phyloP scores from a whole-genome alignment of 2,329 filamentous ascomycete genomes.

The Ascochyta rabiei region DNA sequence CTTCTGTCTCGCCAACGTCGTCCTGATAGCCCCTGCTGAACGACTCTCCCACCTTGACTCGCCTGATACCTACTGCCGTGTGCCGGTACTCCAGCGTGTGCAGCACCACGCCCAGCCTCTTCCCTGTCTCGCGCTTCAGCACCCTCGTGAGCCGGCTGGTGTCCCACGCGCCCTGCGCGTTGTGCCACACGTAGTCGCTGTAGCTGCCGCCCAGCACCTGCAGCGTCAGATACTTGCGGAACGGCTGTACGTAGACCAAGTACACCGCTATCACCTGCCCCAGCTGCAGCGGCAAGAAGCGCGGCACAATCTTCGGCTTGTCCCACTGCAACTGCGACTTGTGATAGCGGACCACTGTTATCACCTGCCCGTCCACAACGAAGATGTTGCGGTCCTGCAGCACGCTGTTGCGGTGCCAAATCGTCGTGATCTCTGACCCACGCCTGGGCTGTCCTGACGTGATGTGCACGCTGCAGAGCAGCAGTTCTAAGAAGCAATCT shows the following conservation, averaged over 20 bases:
- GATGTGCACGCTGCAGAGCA: background rate
- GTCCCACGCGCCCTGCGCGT: background rate
- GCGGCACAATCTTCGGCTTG: too few species aligned
- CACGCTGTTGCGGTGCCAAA: constrained; percentile 14
- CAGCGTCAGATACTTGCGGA: constrained; percentile 24
- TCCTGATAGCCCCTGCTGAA: too few species aligned
- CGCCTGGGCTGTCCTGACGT: background rate
- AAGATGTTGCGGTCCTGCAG: constrained; percentile 30
- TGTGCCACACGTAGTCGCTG: background rate
- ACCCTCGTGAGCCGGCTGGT: background rate
- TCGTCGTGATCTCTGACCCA: background rate
- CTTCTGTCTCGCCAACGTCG: too few species aligned
- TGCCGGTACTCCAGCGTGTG: constrained; percentile 6
- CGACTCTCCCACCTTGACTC: constrained; percentile 14
- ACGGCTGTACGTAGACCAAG: constrained; percentile 14
- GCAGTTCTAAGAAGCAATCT: background rate
- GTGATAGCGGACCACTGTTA: constrained; percentile 27
- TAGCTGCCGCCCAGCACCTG: constrained; percentile 13
- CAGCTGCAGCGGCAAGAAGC: too few species aligned
- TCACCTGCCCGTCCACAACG: constrained; percentile 20
- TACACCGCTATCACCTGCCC: too few species aligned
- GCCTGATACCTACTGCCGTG: background rate
- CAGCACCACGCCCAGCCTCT: background rate
- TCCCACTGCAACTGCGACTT: constrained; percentile 30
- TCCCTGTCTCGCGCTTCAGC: background rate